Evolutionary conservation across 495 filamentous ascomycete genomes (phyloP), one percentile per base, ranked within the genome.

Genomic region (Opeltia flavorubescens): DNA sequence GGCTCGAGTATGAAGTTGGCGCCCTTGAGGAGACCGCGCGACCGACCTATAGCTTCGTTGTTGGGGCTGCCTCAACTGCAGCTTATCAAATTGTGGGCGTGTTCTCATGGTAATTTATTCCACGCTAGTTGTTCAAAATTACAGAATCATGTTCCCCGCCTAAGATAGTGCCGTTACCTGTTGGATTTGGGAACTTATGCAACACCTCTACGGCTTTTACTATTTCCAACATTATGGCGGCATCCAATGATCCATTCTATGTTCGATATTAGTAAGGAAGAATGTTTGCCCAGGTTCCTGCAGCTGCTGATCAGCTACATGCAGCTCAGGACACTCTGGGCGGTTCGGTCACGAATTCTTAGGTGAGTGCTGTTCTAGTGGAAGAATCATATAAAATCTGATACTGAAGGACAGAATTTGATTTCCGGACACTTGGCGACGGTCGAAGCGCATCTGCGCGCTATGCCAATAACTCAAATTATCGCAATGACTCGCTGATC

Each of bases 401-500:
- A 26, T 46, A 45, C 65, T 73, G 46, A 76, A 44, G 25, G 26
- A 9, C 50, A 96, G 91, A 99, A 68, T 99, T 96, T 66, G 93
- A 99, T 64, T 87, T 99, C 58, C 81, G 91, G 41, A 84, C 84
- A 23, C 74, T 95, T 27, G 84, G 84, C 28, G 93, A 99, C 62
- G 93, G 93, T n/a, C 78, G 84, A 35, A 94, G 89, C 59, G 91
- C 93, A 33, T 84, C 86, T 40, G 87, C 89, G 11, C 83, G 93
- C 58, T 99, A 99, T 65, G 93, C 93, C 34, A 99, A 99, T 70
- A 99, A 99, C 65, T 95, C 91, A 43, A 99, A 96, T 66, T 99
- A 99, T 67, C 81, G 93, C 53, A 96, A 96, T 69, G 93, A 99
- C 66, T 94, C 88, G 50, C 68, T 99, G 55, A 96, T 99, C 59